Base-by-base conservation (phyloP, 257 asterid genomes). In the Cynanchum wilfordii region DNA sequence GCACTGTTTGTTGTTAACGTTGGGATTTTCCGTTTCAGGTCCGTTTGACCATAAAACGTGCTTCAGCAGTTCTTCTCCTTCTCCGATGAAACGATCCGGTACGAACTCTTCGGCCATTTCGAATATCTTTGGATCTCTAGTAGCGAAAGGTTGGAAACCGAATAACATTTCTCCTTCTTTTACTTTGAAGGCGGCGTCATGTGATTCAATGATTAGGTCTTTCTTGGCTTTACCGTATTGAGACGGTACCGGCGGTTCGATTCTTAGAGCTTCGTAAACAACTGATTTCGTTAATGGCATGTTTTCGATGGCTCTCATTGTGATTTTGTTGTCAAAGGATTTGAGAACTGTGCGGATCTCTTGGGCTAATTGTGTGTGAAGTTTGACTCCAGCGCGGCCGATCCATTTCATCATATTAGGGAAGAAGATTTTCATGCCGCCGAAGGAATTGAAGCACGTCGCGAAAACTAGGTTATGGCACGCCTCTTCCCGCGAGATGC, bases 11-110 rank as follows among this genome's bases (percentile, higher is more conserved):
- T 93, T 84, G 33, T 73, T 60, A 0, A 89, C 59, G 13, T 77
- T 81, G 10, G 98, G 85, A 16, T 60, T 73, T 45, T 75, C 93
- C 8, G 80, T 85, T 72, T 93, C 98, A 40, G 90, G 90, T 17
- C 98, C 98, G 64, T 93, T 93, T 0, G 97, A 90, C 98, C 98
- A 93, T 4, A 93, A 54, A 25, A 93, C 96, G 13, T 93, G 87
- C 77, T 80, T 81, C 86, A 93, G 33, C 27, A 89, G 71, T 82
- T 73, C 84, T 83, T 86, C 90, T 5, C 95, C 98, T 15, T 80
- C 88, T 5, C 96, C 96, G 10, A 93, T 36, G 68, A 93, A 93
- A 44, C 98, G 76, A 56, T 70, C 81, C 72, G 97, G 81, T 0
- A 89, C 92, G 20, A 93, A 93, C 71, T 93, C 95, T n/a, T 89